These are phyloP conservation scores for Pseudoperonospora humuli DNA, from an alignment of 352 stramenopile species.

Conservation along the genomic window DNA sequence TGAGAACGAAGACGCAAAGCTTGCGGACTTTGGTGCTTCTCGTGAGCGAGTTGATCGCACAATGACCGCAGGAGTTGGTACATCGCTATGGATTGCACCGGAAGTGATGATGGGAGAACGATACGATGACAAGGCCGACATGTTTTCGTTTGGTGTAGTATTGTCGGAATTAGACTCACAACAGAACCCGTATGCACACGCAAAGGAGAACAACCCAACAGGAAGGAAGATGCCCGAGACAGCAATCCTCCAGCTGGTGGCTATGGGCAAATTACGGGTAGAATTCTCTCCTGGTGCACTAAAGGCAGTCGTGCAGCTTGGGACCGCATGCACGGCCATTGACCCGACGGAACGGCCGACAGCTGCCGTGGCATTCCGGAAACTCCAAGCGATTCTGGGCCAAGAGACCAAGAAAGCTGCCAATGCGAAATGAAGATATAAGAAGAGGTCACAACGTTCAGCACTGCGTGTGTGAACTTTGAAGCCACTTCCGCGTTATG, in stretches of 20 bases:
- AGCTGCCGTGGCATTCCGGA: constrained; percentile 28
- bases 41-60: constrained; percentile 27
- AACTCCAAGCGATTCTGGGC: constrained; percentile 29
- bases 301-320: constrained; percentile 25
- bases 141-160: constrained; percentile 44
- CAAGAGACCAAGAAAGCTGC: constrained; percentile 22
- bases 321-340: constrained; percentile 31
- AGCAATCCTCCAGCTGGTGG: constrained; percentile 40
- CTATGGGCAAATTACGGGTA: constrained; percentile 34
- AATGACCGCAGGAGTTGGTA: constrained; percentile 40
- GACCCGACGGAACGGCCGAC: constrained; percentile 34
- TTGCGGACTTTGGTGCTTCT: constrained; percentile 42
- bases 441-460: constrained; percentile 10
- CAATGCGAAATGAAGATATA: constrained; percentile 28
- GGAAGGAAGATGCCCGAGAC: constrained; percentile 35
- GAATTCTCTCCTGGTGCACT: constrained; percentile 25
- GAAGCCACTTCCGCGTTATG: constrained; percentile 24
- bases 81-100: constrained; percentile 33
- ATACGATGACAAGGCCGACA: constrained; percentile 41
- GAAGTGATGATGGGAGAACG: constrained; percentile 39
- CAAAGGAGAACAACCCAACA: constrained; percentile 27
- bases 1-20: constrained; percentile 29
- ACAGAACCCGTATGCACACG: constrained; percentile 27
- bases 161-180: constrained; percentile 40
- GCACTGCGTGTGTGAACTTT: constrained; percentile 2